Conservation (phyloP, 495 filamentous ascomycete genomes). For the Penicillium mononematosum region DNA sequence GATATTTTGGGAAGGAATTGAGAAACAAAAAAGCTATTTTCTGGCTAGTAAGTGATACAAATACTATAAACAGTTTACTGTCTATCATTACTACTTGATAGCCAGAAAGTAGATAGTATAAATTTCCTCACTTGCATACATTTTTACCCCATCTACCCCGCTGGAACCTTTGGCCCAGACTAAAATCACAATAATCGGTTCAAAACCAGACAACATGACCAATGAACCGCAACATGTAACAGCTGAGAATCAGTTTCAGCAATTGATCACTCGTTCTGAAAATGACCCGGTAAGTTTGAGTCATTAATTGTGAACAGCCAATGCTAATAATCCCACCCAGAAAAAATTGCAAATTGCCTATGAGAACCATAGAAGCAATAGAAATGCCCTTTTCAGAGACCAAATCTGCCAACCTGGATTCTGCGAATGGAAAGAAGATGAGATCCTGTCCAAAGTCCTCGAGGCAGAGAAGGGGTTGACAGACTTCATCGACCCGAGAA, state of each 20-base stretch:
- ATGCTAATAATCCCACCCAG: slow-evolving; percentile 41
- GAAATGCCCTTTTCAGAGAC: slow-evolving; percentile 67
- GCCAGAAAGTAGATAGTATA: neutral
- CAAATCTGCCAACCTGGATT: slow-evolving; percentile 71
- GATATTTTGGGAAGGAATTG: neutral
- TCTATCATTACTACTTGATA: no score
- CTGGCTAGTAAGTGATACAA: neutral
- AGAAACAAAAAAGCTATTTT: neutral
- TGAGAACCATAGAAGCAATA: slow-evolving; percentile 63
- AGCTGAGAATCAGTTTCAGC: slow-evolving; percentile 69
- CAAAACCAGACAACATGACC: slow-evolving; percentile 19
- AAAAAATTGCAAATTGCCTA: slow-evolving; percentile 70
- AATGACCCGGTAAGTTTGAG: slow-evolving; percentile 53
- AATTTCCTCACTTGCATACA: neutral
- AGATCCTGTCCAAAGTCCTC: slow-evolving; percentile 63
- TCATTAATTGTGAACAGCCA: neutral
- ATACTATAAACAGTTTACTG: no score
- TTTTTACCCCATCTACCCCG: slow-evolving; percentile 9
- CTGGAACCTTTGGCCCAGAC: neutral
- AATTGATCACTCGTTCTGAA: slow-evolving; percentile 62
- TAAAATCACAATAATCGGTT: neutral
- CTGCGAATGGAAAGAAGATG: slow-evolving; percentile 68
- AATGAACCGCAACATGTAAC: slow-evolving; percentile 17
- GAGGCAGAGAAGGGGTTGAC: slow-evolving; percentile 38
- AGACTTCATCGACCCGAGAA: slow-evolving; percentile 62